Percentiles rank a stretch among this genome's conserved stretches.
Conservation (phyloP, 768 basidiomycete species). For the Polyporus arcularius region DNA sequence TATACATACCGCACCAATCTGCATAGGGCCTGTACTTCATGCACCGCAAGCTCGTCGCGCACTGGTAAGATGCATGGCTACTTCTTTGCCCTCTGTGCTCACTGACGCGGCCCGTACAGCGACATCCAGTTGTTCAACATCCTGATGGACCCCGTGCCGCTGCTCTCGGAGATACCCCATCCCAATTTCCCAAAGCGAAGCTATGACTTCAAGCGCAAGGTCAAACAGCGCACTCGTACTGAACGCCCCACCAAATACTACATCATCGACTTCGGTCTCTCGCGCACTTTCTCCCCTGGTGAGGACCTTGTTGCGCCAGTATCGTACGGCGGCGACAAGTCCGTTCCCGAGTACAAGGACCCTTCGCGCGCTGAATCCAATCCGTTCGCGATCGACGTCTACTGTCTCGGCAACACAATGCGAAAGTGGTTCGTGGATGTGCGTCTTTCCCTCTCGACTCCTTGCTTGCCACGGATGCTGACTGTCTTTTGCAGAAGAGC, state of each 20-base stretch:
- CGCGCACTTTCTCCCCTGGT: constrained; percentile 6
- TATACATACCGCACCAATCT: background rate
- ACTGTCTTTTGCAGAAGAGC: background rate
- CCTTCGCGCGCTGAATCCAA: background rate
- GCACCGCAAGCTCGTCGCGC: too few relatives aligned
- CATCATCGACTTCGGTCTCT: constrained; percentile 20
- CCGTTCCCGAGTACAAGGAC: constrained; percentile 21
- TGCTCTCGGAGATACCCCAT: constrained; percentile 10
- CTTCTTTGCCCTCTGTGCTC: too few relatives aligned
- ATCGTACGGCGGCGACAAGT: constrained; percentile 18
- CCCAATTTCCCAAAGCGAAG: background rate
- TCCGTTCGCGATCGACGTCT: constrained; percentile 27
- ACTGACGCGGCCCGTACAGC: too few relatives aligned
- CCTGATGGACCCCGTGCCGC: too few relatives aligned
- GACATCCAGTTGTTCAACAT: too few relatives aligned
- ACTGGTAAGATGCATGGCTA: too few relatives aligned
- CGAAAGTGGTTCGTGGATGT: constrained; percentile 17
- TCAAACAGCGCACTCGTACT: constrained; percentile 28
- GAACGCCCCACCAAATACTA: constrained; percentile 32
- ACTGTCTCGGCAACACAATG: constrained; percentile 23
- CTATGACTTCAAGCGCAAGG: constrained; percentile 20
- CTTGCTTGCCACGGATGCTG: background rate
- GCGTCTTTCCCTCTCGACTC: background rate
- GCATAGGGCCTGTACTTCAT: too few relatives aligned
- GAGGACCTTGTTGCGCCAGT: constrained; percentile 2